These are phyloP conservation scores for Sporothrix brunneoviolacea DNA, from an alignment of 2,329 filamentous ascomycete species.

Conservation along the genomic window DNA sequence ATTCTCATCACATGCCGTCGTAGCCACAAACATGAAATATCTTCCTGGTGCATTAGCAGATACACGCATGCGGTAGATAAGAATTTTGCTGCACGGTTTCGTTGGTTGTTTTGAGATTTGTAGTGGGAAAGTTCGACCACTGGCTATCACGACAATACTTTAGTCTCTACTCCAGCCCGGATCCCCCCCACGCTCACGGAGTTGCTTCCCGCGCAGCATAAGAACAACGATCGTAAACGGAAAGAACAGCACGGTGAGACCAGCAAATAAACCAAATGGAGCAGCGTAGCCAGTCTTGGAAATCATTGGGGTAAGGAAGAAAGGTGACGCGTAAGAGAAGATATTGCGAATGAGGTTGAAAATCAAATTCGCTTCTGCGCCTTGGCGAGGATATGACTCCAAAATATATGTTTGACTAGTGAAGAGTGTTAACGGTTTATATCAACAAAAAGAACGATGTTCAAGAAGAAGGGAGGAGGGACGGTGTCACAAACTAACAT, in stretches of 20 bases:
- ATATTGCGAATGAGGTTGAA: constrained; percentile 7
- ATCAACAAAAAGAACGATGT: too few relatives aligned
- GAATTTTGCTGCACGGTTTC: background rate
- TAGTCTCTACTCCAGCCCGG: constrained; percentile 8
- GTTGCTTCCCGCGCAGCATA: constrained; percentile 3
- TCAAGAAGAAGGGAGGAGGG: too few relatives aligned
- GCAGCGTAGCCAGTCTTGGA: background rate
- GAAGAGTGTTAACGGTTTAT: too few relatives aligned
- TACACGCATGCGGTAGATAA: background rate
- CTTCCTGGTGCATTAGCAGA: too few relatives aligned
- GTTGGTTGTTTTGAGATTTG: too few relatives aligned
- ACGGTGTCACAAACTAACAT: too few relatives aligned
- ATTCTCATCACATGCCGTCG: too few relatives aligned
- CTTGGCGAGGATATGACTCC: constrained; percentile 6
- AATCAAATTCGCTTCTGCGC: constrained; percentile 3
- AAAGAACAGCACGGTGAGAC: background rate
- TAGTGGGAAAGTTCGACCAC: too few relatives aligned
- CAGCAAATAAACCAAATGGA: constrained; percentile 3
- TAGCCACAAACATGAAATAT: too few relatives aligned
- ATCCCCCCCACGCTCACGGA: background rate
- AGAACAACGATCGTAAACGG: constrained; percentile 1
- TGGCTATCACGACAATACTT: too few relatives aligned
- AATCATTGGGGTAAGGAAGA: constrained; percentile 2
- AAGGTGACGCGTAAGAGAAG: constrained; percentile 5
- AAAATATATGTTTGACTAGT: constrained; percentile 5